Base-by-base conservation (phyloP, 2,329 filamentous ascomycete species). In the Sporothrix variecibatus region DNA sequence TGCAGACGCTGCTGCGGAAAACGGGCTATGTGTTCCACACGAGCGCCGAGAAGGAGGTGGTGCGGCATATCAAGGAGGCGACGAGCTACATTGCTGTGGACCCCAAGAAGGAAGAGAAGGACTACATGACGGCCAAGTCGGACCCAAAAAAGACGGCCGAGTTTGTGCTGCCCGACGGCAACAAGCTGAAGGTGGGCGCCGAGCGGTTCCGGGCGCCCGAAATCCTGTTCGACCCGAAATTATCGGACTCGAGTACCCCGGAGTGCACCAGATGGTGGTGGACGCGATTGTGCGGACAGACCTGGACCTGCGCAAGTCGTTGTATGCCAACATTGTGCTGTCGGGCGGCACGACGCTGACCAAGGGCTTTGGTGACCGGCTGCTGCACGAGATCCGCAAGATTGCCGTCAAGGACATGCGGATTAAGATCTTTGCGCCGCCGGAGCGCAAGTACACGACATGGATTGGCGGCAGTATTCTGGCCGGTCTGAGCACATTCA, bases 401-500 rank as follows among this genome's bases (percentile, higher is more conserved):
- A 86, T 98, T 79, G 96, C 96, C 12, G 94, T 98, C 78, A 98
- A 98, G 87, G 96, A 99, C 82, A 99, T 98, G 95, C 91, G 95
- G 80, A 98, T 99, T 86, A 97, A 98, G 87, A 99, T 99, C 81
- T 97, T 97, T 85, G 96, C 96, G 72, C 96, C 96, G 73, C 95
- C 96, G 6, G 96, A 99, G 87, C 89, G 96, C 78, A 97, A 98
- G 84, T 99, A 98, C 86, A 98, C 94, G 76, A 99, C 96, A 43
- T 99, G 96, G 96, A 98, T 98, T 78, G 96, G 96, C 77, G 96
- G 96, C 73, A 98, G 96, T 82, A 99, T 99, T 84, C 86, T 99
- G 78, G 96, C 96, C 46, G 95, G 96, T 7, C 85, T 99, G 83
- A 98, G 95, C 86, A 99, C 96, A 72, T 99, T 99, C 85, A 92